Percentiles rank a stretch among this genome's conserved stretches.
phyloP scores from a whole-genome alignment of 2,329 filamentous ascomycete species.

The Ilyonectria sp. region DNA sequence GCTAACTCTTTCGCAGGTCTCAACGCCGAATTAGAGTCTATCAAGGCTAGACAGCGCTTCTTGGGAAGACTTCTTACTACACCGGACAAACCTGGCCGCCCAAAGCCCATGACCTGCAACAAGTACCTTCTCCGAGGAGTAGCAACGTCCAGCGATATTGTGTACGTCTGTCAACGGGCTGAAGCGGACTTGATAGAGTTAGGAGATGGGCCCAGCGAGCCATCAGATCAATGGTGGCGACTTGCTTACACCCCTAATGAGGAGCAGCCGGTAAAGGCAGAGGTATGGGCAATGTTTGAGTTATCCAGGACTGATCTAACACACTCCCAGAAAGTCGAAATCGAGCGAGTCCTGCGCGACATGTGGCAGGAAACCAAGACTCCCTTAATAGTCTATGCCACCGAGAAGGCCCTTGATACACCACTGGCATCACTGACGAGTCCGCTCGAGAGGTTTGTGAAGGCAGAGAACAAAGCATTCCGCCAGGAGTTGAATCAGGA shows the following conservation, averaged over 20 bases:
- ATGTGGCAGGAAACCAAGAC: slow-evolving; percentile 65
- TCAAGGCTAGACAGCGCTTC: slow-evolving; percentile 55
- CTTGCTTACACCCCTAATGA: slow-evolving; percentile 60
- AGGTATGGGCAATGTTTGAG: slow-evolving; percentile 57
- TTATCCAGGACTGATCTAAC: slow-evolving; percentile 29
- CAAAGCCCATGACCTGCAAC: slow-evolving; percentile 58
- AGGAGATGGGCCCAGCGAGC: slow-evolving; percentile 49
- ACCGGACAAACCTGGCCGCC: slow-evolving; percentile 55
- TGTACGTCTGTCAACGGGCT: slow-evolving; percentile 65
- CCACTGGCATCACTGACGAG: slow-evolving; percentile 55
- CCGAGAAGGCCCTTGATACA: slow-evolving; percentile 54
- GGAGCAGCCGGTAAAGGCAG: slow-evolving; percentile 61
- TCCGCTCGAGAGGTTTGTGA: slow-evolving; percentile 62
- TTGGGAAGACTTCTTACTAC: slow-evolving; percentile 57
- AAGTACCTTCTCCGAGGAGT: slow-evolving; percentile 68
- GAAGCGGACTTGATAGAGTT: slow-evolving; percentile 61
- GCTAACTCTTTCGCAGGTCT: slow-evolving; percentile 50
- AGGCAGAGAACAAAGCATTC: slow-evolving; percentile 67
- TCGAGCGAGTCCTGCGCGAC: slow-evolving; percentile 61
- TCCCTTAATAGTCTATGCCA: slow-evolving; percentile 68
- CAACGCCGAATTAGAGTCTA: slow-evolving; percentile 49
- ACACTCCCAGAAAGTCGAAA: slow-evolving; percentile 60
- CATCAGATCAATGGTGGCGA: slow-evolving; percentile 70
- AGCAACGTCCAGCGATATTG: slow-evolving; percentile 61
- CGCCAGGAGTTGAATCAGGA: slow-evolving; percentile 64